Evolutionary conservation across 1,139 yeast genomes (phyloP).

Genomic region (Keqinozyma sinolaborantium): DNA sequence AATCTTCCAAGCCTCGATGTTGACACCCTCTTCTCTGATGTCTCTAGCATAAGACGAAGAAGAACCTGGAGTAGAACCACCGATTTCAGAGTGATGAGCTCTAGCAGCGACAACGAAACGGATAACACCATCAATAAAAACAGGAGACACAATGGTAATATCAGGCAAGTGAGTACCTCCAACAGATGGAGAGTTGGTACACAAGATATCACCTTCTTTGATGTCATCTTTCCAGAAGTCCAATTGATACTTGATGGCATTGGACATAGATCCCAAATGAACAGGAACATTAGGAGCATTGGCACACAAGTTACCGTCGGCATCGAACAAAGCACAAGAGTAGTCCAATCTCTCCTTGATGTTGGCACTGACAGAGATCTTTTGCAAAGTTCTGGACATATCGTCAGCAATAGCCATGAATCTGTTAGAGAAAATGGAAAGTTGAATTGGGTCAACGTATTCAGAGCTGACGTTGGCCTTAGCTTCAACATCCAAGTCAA

Average conservation of each 20-base stretch:
- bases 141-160: conserved; percentile 17
- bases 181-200: conserved; percentile 18
- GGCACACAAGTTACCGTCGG: conserved; percentile 16
- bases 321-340: conserved; percentile 26
- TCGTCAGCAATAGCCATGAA: conserved; percentile 21
- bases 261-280: conserved; percentile 19
- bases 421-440: conserved; percentile 18
- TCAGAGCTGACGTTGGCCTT: conserved; percentile 8
- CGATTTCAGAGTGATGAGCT: conserved; percentile 70
- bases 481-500: conserved; percentile 17
- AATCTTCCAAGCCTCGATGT: conserved; percentile 52
- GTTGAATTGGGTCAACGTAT: conserved; percentile 17
- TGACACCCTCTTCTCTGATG: conserved; percentile 63
- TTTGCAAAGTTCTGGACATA: conserved; percentile 20
- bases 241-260: conserved; percentile 15
- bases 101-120: conserved; percentile 63
- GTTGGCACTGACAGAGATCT: conserved; percentile 18
- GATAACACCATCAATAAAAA: conserved; percentile 29
- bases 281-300: conserved; percentile 21
- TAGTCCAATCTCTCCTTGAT: conserved; percentile 22
- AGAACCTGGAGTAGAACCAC: conserved; percentile 65
- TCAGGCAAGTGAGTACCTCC: conserved; percentile 20
- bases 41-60: conserved; percentile 62
- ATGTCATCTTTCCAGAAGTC: conserved; percentile 14
- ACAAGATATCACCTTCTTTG: conserved; percentile 16